Conservation (phyloP, 2,329 filamentous ascomycete species). For the Aspergillus viridinutans region DNA sequence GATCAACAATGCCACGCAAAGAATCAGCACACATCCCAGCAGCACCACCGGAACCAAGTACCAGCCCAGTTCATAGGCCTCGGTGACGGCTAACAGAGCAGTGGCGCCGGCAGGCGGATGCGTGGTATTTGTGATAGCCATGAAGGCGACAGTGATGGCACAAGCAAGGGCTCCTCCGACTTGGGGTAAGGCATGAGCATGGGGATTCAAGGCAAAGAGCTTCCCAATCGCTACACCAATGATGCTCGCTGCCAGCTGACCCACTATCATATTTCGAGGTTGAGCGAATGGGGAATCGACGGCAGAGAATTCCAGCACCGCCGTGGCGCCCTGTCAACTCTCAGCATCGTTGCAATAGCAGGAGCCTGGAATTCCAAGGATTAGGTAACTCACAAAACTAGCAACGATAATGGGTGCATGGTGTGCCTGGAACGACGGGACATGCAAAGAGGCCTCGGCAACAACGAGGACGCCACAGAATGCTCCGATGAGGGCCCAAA, state of each 20-base stretch:
- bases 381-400: constrained; percentile 59
- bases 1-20: constrained; percentile 58
- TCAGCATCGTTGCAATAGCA: constrained; percentile 4
- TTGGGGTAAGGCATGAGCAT: constrained; percentile 55
- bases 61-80: constrained; percentile 61
- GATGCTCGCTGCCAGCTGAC: constrained; percentile 61
- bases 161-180: constrained; percentile 63
- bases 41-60: constrained; percentile 60
- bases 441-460: constrained; percentile 52
- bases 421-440: constrained; percentile 51
- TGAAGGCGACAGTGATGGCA: constrained; percentile 58
- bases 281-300: constrained; percentile 70
- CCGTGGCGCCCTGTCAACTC: constrained; percentile 59
- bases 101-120: constrained; percentile 74
- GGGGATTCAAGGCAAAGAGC: constrained; percentile 54
- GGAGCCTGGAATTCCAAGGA: not conserved
- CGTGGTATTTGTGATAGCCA: constrained; percentile 67
- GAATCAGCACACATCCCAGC: constrained; percentile 59
- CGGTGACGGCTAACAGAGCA: constrained; percentile 61
- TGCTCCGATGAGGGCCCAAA: constrained; percentile 63
- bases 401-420: constrained; percentile 61
- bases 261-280: constrained; percentile 64
- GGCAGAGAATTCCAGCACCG: constrained; percentile 69
- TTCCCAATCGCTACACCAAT: constrained; percentile 61
- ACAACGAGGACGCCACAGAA: constrained; percentile 60